phyloP scores from a whole-genome alignment of 2,329 filamentous ascomycete species.

The Ophiosphaerella narmari region DNA sequence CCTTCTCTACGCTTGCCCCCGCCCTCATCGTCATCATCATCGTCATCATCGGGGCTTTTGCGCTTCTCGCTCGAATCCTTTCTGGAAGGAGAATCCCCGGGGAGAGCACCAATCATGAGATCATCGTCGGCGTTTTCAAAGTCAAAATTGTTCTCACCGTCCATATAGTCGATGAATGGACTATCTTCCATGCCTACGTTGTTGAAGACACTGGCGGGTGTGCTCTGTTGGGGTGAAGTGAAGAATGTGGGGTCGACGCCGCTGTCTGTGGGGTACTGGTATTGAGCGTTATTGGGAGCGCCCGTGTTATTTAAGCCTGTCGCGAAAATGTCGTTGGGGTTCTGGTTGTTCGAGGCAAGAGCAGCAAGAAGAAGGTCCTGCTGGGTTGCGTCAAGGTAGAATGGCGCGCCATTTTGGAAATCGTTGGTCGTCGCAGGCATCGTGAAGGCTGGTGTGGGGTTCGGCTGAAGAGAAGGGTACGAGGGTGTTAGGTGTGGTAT shows the following conservation, averaged over 20 bases:
- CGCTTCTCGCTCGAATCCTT: conserved; percentile 60
- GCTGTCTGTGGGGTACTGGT: conserved; percentile 39
- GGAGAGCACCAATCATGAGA: conserved; percentile 75
- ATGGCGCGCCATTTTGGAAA: conserved; percentile 47
- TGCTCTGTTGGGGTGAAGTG: conserved; percentile 44
- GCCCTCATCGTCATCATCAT: conserved; percentile 64
- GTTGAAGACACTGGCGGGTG: conserved; percentile 52
- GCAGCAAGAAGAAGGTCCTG: conserved; percentile 55
- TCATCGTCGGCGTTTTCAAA: conserved; percentile 69
- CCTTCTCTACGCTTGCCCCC: conserved; percentile 79
- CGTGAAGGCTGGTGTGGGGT: conserved; percentile 26
- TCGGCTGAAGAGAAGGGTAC: not conserved
- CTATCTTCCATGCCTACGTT: conserved; percentile 67
- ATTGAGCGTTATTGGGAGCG: conserved; percentile 26
- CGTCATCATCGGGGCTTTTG: conserved; percentile 72
- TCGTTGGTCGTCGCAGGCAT: conserved; percentile 47
- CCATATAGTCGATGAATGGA: conserved; percentile 82
- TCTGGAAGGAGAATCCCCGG: conserved; percentile 62
- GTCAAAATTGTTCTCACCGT: conserved; percentile 74
- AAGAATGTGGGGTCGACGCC: conserved; percentile 44
- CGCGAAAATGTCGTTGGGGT: conserved; percentile 35
- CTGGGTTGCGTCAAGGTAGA: conserved; percentile 53
- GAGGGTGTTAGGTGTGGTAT: not conserved
- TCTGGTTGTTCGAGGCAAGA: conserved; percentile 52
- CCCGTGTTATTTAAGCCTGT: conserved; percentile 22